Evolutionary conservation across 495 filamentous ascomycete species (phyloP), one percentile per base, ranked within the genome.

Genomic region (Trypethelium eluteriae): DNA sequence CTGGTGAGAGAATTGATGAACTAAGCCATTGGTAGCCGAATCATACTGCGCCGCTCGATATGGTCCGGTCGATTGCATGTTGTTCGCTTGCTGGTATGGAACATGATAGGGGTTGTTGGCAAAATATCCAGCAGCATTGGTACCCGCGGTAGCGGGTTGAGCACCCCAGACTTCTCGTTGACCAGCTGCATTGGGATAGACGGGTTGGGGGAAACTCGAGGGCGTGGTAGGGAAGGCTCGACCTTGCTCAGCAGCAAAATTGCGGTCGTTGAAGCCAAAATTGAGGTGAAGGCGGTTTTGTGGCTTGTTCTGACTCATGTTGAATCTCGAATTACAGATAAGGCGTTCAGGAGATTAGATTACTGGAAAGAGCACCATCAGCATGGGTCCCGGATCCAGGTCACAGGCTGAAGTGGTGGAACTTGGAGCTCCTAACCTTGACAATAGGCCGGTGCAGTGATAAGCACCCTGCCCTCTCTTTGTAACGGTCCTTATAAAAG

Each of bases 1-100:
- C 81, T 99, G 94, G 77, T 98, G 92, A 44, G 93, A 94, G 75
- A 99, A 93, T 75, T 99, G 94, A 73, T 96, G 91, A 69, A 91
- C 91, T 61, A 99, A 82, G 34, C 92, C 93, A 69, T 92, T 88
- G 39, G 86, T 86, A 32, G 64, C 70, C 62, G 47, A 64, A 67
- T 14, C 64, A 46, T 16, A 63, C 50, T n/a, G 61, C 44, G 11
- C 38, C 41, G 11, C 38, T 39, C n/a, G 69, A 10, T 44, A 75
- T 61, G 18, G 73, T 64, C 80, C 79, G 38, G 82, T 80, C 34
- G 81, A 80, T 72, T 81, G 82, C 65, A 85, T 74, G 68, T 80
- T 77, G 44, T 74, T 66, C 62, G 73, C 72, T 67, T 90, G 80
- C 82, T 90, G 81, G 80, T 86, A 82, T 34, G 70, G 68, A 18